Evolutionary conservation across 345 rosid species (phyloP), one percentile per base, ranked within the genome.

Genomic region (Eucalyptus shirleyi): DNA sequence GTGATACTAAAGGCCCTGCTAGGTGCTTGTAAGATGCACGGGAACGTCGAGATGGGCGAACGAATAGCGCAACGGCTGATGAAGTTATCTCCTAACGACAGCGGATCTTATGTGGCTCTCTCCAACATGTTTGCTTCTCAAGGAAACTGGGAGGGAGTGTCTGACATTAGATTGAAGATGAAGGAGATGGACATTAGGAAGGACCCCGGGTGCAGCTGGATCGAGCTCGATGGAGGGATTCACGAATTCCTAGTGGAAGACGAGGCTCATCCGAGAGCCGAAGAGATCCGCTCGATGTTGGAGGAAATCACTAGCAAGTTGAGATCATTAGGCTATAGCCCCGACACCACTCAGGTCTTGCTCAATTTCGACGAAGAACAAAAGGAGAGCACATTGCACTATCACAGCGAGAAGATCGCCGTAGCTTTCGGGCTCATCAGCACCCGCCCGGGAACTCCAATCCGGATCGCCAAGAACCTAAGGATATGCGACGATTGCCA

Each of bases 201-300:
- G 91, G 95, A 94, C 86, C 97, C 96, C 1, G 98, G 97, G n/a
- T 95, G 95, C 88, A 95, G 98, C 83, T 95, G 95, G 96, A 93
- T 96, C 51, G 96, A 96, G 89, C 89, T 95, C 45, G 91, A 94
- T 90, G 98, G 97, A 40, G 88, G 30, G 44, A 90, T 96, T 37
- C 94, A 97, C 45, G 95, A 95, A 55, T 96, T 97, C 90, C 91
- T 93, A 60, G 96, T 95, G 60, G 97, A 96, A 91, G 99, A 96
- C 72, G 93, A 93, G 60, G 91, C 93, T n/a, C 95, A 95, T 90
- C 95, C 95, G 5, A 91, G 91, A 89, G 94, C 94, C 50, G 34
- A 91, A 90, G 94, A 93, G 60, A 93, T 96, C 91, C 91, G 81
- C 85, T 90, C 87, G n/a, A 95, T 93, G 96, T 91, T 95, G 77